Percentiles rank a stretch among this genome's conserved stretches.
Evolutionary conservation across 176 grass and related monocot species (phyloP).

Genomic region (Carex kokanica): DNA sequence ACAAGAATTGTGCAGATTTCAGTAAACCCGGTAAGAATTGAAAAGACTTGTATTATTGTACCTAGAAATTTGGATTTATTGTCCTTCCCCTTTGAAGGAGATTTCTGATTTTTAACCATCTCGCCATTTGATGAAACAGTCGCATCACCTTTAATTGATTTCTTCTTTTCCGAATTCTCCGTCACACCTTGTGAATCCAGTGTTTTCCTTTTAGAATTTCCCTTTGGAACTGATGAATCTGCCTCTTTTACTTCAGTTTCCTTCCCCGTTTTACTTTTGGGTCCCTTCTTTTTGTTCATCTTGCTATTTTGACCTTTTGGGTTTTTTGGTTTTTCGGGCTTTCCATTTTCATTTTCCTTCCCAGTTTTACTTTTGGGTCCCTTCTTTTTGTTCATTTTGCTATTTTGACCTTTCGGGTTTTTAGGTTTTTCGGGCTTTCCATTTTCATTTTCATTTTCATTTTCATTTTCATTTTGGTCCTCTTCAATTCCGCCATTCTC

Average conservation of each 20-base stretch:
- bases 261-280: constrained; percentile 1
- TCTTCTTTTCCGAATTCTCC: constrained; percentile 7
- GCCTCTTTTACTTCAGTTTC: not conserved
- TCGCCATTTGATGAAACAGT: constrained; percentile 4
- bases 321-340: constrained; percentile 35
- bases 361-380: constrained; percentile 2
- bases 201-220: not conserved
- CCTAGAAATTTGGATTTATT: constrained; percentile 24
- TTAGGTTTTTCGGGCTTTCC: constrained; percentile 30
- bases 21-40: not conserved
- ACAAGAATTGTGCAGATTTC: not conserved
- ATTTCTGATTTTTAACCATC: constrained; percentile 5
- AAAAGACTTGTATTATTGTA: not conserved
- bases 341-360: constrained; percentile 5
- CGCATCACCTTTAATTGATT: not conserved
- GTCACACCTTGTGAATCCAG: not conserved
- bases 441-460: not conserved
- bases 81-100: constrained; percentile 19
- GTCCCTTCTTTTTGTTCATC: constrained; percentile 21
- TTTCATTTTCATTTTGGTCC: constrained; percentile 37
- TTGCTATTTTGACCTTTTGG: constrained; percentile 24
- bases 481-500: constrained; percentile 24
- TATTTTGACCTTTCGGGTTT: constrained; percentile 28
- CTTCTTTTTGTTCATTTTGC: constrained; percentile 18
- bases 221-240: not conserved